Percentiles rank a stretch among this genome's conserved stretches.
Conservation (phyloP, 1,139 yeast genomes). For the Hemisphaericaspora lyxosophila region DNA sequence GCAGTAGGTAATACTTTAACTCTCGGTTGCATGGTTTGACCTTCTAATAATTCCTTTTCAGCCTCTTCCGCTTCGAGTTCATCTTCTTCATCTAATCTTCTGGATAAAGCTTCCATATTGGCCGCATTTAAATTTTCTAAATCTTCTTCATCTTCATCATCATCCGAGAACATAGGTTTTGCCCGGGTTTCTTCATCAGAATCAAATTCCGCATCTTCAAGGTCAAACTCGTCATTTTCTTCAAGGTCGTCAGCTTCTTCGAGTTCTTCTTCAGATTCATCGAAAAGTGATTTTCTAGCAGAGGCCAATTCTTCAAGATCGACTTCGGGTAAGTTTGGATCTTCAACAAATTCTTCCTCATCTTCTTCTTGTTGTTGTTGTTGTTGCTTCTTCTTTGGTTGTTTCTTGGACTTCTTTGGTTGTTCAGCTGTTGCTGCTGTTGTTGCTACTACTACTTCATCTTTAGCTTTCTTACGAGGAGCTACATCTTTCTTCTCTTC, state of each 20-base stretch:
- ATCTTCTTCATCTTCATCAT: conserved; percentile 70
- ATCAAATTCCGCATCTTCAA: conserved; percentile 51
- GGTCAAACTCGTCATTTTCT: conserved; percentile 57
- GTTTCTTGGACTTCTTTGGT: conserved; percentile 25
- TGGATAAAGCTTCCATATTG: conserved; percentile 81
- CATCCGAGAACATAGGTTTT: conserved; percentile 84
- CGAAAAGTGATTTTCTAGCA: conserved; percentile 76
- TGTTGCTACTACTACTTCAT: too few relatives aligned
- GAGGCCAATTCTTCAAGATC: conserved; percentile 62
- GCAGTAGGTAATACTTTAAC: conserved; percentile 64
- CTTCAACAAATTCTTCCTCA: conserved; percentile 33
- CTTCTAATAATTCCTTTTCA: conserved; percentile 67
- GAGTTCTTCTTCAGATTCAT: conserved; percentile 63
- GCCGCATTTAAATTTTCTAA: conserved; percentile 79
- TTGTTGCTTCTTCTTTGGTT: conserved; percentile 16
- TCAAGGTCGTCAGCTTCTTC: conserved; percentile 35
- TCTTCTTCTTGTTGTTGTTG: conserved; percentile 28
- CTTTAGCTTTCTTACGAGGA: conserved; percentile 20
- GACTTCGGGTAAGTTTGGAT: conserved; percentile 55
- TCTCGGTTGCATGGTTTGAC: conserved; percentile 63
- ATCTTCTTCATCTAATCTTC: conserved; percentile 68
- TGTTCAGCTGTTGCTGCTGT: too few relatives aligned
- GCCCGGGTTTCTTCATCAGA: conserved; percentile 58
- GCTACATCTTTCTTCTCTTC: conserved; percentile 22
- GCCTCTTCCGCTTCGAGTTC: conserved; percentile 76